Conservation (phyloP, 352 stramenopile species). For the Hyaloperonospora brassicae region DNA sequence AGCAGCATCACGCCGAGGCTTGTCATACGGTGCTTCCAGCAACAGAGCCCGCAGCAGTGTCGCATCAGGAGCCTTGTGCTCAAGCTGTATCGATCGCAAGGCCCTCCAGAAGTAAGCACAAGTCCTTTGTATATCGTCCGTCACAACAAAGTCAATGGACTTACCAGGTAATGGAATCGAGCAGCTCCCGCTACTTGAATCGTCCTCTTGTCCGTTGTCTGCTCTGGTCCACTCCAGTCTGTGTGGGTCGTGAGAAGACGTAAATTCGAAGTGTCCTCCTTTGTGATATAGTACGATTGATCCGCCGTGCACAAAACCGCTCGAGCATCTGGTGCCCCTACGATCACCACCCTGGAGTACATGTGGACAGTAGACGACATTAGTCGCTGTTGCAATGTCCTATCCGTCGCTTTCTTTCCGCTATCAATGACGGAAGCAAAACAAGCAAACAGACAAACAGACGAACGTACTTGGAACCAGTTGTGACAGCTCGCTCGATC, state of each 20-base stretch:
- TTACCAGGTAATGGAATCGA: slow-evolving; percentile 61
- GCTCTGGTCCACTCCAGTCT: slow-evolving; percentile 35
- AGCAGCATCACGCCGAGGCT: slow-evolving; percentile 8
- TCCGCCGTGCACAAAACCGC: slow-evolving; percentile 64
- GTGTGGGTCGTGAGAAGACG: slow-evolving; percentile 56
- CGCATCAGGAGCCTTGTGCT: slow-evolving; percentile 49
- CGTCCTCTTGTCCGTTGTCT: slow-evolving; percentile 12
- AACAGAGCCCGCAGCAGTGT: slow-evolving; percentile 53
- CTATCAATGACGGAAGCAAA: neutral
- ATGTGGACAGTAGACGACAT: neutral
- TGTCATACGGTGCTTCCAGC: slow-evolving; percentile 56
- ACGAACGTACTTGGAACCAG: slow-evolving; percentile 33
- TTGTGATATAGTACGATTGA: slow-evolving; percentile 65
- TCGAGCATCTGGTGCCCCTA: slow-evolving; percentile 42
- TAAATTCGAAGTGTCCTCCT: slow-evolving; percentile 79
- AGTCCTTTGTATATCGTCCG: neutral
- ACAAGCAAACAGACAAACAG: neutral
- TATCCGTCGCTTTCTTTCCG: neutral
- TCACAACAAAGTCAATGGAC: neutral
- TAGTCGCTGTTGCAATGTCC: neutral
- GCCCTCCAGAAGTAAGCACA: neutral
- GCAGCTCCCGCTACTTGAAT: slow-evolving; percentile 52
- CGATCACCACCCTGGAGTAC: slow-evolving; percentile 46
- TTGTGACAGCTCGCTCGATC: slow-evolving; percentile 46
- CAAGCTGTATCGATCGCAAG: slow-evolving; percentile 32